A percentile compares a stretch with the other conserved stretches of the same genome.
Evolutionary conservation across 2,329 filamentous ascomycete genomes (phyloP).

Genomic region (Plectosphaerella cucumerina): DNA sequence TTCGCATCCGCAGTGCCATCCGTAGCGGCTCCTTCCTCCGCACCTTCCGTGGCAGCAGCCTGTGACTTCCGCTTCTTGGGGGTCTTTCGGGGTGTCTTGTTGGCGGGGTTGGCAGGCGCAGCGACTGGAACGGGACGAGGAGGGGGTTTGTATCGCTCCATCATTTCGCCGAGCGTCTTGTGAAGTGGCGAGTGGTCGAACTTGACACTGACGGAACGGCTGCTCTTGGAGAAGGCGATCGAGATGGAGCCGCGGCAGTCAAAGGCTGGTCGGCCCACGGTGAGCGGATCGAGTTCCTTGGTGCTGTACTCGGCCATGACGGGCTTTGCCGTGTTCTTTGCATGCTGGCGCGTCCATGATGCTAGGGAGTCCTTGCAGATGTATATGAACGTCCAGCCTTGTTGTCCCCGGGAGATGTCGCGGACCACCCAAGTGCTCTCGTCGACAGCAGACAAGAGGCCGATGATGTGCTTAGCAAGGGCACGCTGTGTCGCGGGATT

Average conservation of each 20-base stretch:
- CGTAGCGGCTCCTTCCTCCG: neutral
- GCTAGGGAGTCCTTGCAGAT: slow-evolving; percentile 48
- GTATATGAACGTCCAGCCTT: slow-evolving; percentile 52
- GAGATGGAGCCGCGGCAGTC: slow-evolving; percentile 51
- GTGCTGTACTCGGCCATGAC: slow-evolving; percentile 46
- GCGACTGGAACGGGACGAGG: slow-evolving; percentile 23
- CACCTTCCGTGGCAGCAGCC: neutral
- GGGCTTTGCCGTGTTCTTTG: slow-evolving; percentile 33
- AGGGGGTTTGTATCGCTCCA: slow-evolving; percentile 41
- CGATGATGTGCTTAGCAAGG: slow-evolving; percentile 45
- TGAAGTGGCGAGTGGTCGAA: slow-evolving; percentile 56
- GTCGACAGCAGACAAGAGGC: slow-evolving; percentile 38
- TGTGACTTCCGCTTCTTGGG: slow-evolving; percentile 17
- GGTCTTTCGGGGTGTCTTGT: slow-evolving; percentile 22
- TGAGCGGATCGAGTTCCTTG: slow-evolving; percentile 39
- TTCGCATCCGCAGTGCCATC: slow-evolving; percentile 7
- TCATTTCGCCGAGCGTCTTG: slow-evolving; percentile 47
- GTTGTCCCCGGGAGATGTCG: slow-evolving; percentile 35
- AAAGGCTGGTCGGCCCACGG: slow-evolving; percentile 52
- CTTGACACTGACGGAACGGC: slow-evolving; percentile 43
- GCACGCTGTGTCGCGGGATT: slow-evolving; percentile 44
- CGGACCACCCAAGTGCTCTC: slow-evolving; percentile 44
- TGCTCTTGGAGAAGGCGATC: slow-evolving; percentile 44
- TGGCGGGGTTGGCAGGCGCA: slow-evolving; percentile 14
- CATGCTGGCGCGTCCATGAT: slow-evolving; percentile 44